Base-by-base conservation (phyloP, 169 alveolate species). In the Cryptosporidium canis region DNA sequence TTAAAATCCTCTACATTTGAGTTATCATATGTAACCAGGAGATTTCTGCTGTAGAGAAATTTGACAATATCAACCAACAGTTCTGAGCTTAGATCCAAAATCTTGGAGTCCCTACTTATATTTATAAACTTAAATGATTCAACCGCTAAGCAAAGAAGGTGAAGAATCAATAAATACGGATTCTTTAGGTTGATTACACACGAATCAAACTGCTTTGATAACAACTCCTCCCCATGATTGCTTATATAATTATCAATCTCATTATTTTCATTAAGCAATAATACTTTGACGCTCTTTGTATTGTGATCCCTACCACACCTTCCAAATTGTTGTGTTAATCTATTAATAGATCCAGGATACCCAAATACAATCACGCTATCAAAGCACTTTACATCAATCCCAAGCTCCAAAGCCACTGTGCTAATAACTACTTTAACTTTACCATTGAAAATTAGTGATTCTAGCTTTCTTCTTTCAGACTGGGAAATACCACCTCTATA, bases 391-490 rank as follows among this genome's bases (percentile, higher is more conserved):
- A 91, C 71, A 64, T 91, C 93, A 31, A 91, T 90, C 21, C 94
- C 94, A 16, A 91, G 87, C 35, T 91, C 94, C 33, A 91, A 66
- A 16, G 94, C 94, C 18, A 43, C 56, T n/a, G 94, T 91, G 21
- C 94, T 64, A 33, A 72, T 44, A 16, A 91, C 92, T 18, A 70
- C 37, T 51, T 45, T 66, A 0, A 72, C 90, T 24, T 66, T 35
- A 7, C 83, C 82, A 37, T 43, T 47, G 66, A 87, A 87, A 24
- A 87, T 58, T 77, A 82, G 35, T 18, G 64, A 53, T 55, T 87
- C 92, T 37, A 87, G 43, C 27, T 66, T 82, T 43, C 90, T 83
- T 45, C 92, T 70, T 65, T 51, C 70, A 11, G 39, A 55, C n/a
- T 82, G 64, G 9, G 90, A 51, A 56, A 82, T 66, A 0, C 92